These are phyloP conservation scores for Verticillium isaacii DNA, from an alignment of 2,329 filamentous ascomycete genomes.

Conservation along the genomic window DNA sequence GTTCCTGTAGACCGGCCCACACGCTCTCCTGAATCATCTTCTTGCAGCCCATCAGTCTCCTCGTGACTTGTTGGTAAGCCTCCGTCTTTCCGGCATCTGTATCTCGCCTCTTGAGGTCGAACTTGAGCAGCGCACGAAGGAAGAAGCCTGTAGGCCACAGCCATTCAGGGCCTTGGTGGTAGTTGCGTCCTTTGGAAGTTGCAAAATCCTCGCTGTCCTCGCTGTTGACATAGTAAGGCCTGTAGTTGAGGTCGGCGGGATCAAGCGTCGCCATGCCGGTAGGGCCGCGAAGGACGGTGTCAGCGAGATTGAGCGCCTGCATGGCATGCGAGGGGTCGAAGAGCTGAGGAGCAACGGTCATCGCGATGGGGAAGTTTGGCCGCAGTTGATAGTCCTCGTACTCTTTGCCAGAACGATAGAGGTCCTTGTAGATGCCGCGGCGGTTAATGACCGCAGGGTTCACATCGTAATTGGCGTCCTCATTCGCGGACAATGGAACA, in stretches of 20 bases:
- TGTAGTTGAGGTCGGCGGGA: conserved; percentile 86
- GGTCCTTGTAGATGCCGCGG: conserved; percentile 95
- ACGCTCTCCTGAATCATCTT: conserved; percentile 71
- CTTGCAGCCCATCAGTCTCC: conserved; percentile 78
- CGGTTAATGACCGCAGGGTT: conserved; percentile 78
- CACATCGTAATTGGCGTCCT: conserved; percentile 76
- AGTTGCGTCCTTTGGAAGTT: conserved; percentile 91
- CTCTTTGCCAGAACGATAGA: conserved; percentile 89
- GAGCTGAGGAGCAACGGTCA: conserved; percentile 86
- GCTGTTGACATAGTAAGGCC: conserved; percentile 89
- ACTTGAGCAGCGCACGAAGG: conserved; percentile 83
- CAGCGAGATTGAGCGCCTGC: conserved; percentile 72
- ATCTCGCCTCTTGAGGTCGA: conserved; percentile 72
- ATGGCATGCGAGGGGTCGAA: conserved; percentile 78
- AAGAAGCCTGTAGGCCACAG: conserved; percentile 97
- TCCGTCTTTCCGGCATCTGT: conserved; percentile 66
- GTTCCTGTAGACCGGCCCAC: conserved; percentile 88
- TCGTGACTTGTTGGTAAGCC: conserved; percentile 91
- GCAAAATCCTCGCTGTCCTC: conserved; percentile 90
- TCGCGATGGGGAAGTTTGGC: conserved; percentile 90
- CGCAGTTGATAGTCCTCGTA: conserved; percentile 98
- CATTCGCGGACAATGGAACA: conserved; percentile 62
- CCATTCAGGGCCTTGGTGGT: conserved; percentile 98
- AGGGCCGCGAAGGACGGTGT: conserved; percentile 75
- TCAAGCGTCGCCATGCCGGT: conserved; percentile 95